Evolutionary conservation across 805 yeast genomes (phyloP), one percentile per base, ranked within the genome.

Genomic region (Suhomyces pyralidae): DNA sequence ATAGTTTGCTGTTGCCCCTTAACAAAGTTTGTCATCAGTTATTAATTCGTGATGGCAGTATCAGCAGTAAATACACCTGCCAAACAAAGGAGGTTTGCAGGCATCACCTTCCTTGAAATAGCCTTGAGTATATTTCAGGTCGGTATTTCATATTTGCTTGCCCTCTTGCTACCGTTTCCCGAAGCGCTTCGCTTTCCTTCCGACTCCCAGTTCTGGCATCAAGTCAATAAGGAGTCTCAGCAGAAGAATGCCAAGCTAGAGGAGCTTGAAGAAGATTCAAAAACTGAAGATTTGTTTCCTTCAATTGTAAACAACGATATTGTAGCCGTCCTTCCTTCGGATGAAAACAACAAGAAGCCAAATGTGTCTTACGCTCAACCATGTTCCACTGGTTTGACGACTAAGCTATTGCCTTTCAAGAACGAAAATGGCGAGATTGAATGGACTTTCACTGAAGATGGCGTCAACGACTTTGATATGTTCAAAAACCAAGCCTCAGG

Each of bases 351-450:
- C 20, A 43, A 25, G 26, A 14, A 12, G 5, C 45, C 40, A 2
- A 40, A 45, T 3, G 38, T 24, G 3, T 45, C 51, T 5, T 44
- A 45, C 17, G 51, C 54, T 25, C 51, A 51, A 40, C 69, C 73
- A 40, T 83, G 87, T 61, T 79, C 86, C 25, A 81, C 85, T 9
- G 74, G 76, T 15, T 59, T 71, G 48, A 72, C 81, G 36, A 71
- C 84, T 2, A 71, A 80, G 49, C 69, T 81, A 45, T 65, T 80
- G n/a, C 82, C 85, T 3, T 71, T 76, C 55, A 79, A 77, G 47
- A 81, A 81, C 58, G 66, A 64, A 14, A 72, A 75, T 32, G 88
- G 87, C 3, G 82, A 81, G 55, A 74, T 83, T 14, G 84, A 81
- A 51, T 83, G 86, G 82, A 75, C 76, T 14, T 74, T 83, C 51